phyloP scores from a whole-genome alignment of 345 rosid species.

The Salix arbutifolia region DNA sequence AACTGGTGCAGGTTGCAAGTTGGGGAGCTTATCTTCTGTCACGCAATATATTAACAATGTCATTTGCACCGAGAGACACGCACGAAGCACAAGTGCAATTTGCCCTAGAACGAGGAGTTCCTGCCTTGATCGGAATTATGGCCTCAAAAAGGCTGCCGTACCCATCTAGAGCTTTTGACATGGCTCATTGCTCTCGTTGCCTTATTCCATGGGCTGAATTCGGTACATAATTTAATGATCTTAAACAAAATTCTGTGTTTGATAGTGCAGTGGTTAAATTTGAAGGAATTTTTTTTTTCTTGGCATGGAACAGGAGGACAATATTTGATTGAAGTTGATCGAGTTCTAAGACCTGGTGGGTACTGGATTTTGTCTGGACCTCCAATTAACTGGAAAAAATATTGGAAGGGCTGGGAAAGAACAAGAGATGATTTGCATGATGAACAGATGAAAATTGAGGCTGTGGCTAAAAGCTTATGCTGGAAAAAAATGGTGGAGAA shows the following conservation, averaged over 20 bases:
- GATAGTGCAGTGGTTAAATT: not conserved
- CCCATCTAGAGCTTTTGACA: slow-evolving; percentile 46
- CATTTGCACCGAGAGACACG: slow-evolving; percentile 46
- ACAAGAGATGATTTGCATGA: slow-evolving; percentile 30
- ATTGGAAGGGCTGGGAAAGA: slow-evolving; percentile 42
- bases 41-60: slow-evolving; percentile 35
- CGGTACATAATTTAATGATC: slow-evolving; percentile 12
- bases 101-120: slow-evolving; percentile 47
- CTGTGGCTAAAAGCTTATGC: slow-evolving; percentile 40
- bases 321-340: slow-evolving; percentile 44
- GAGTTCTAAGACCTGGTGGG: slow-evolving; percentile 49
- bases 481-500: slow-evolving; percentile 46
- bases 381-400: slow-evolving; percentile 45
- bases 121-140: slow-evolving; percentile 39
- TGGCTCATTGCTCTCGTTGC: slow-evolving; percentile 51
- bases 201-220: slow-evolving; percentile 40
- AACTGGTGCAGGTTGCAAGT: slow-evolving; percentile 38
- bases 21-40: slow-evolving; percentile 48
- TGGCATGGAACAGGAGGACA: slow-evolving; percentile 28
- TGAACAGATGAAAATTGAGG: slow-evolving; percentile 44
- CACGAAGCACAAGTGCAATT: slow-evolving; percentile 49
- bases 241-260: no score
- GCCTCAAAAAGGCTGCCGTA: slow-evolving; percentile 45
- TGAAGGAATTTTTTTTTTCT: not conserved
- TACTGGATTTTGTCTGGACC: slow-evolving; percentile 64